Evolutionary conservation across 2,329 filamentous ascomycete genomes (phyloP).

Genomic region (Neoscytalidium dimidiatum): DNA sequence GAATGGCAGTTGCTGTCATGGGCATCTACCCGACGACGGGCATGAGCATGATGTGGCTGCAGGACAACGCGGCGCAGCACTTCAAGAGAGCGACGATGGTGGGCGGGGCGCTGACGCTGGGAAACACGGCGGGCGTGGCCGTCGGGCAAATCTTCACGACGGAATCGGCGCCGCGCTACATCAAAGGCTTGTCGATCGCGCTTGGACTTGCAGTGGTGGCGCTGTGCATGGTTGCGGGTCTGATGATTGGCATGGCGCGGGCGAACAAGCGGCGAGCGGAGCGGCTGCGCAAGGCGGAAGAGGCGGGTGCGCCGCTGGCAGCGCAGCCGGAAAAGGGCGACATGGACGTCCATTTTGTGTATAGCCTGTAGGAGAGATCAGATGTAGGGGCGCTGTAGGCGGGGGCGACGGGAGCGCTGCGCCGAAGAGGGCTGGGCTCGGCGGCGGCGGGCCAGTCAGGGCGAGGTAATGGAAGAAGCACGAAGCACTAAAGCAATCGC

Average conservation of each 20-base stretch:
- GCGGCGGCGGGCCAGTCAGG: neutral
- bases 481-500: neutral
- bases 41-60: constrained; percentile 20
- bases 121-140: constrained; percentile 18
- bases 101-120: constrained; percentile 19
- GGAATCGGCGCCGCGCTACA: constrained; percentile 13
- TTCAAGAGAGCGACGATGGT: constrained; percentile 19
- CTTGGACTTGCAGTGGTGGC: constrained; percentile 18
- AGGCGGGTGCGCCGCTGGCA: constrained; percentile 8
- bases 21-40: constrained; percentile 16
- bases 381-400: too few relatives aligned
- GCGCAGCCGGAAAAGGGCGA: constrained; percentile 17
- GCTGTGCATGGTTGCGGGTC: constrained; percentile 12
- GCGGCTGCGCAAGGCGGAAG: constrained; percentile 11
- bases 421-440: neutral
- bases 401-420: too few relatives aligned
- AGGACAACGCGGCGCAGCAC: constrained; percentile 19
- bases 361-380: neutral
- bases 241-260: constrained; percentile 16
- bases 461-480: neutral
- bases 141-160: constrained; percentile 20
- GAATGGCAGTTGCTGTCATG: constrained; percentile 5
- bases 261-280: constrained; percentile 16
- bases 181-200: constrained; percentile 19
- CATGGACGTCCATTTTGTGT: constrained; percentile 19